A percentile compares a stretch with the other conserved stretches of the same genome.
Evolutionary conservation across 495 filamentous ascomycete genomes (phyloP).

Genomic region (Tuber brumale): DNA sequence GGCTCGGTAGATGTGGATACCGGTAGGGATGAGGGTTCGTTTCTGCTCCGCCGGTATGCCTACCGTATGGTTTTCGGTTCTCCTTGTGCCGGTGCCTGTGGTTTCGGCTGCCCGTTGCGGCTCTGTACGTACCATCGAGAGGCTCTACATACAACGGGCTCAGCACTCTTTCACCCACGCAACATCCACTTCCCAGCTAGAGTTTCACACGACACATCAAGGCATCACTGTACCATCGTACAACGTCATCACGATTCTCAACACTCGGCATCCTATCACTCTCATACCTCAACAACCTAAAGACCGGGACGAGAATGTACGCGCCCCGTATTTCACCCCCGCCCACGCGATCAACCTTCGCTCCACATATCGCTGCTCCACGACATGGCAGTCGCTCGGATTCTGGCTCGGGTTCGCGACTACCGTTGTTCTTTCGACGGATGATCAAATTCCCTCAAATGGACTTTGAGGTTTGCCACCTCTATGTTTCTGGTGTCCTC

Average conservation of each 20-base stretch:
- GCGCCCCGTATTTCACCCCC: constrained; percentile 35
- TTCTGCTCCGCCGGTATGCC: background rate
- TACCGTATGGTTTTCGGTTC: background rate
- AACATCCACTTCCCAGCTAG: background rate
- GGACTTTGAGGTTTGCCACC: constrained; percentile 56
- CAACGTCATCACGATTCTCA: constrained; percentile 14
- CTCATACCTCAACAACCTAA: background rate
- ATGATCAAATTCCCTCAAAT: constrained; percentile 64
- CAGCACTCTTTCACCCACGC: background rate
- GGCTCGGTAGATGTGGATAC: background rate
- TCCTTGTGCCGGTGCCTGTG: background rate
- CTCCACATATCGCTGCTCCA: constrained; percentile 31
- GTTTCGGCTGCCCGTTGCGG: background rate
- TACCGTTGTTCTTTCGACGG: constrained; percentile 41
- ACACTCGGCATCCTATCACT: constrained; percentile 9
- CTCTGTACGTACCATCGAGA: background rate
- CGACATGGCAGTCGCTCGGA: constrained; percentile 32
- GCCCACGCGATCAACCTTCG: constrained; percentile 31
- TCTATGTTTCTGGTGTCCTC: background rate
- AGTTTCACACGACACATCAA: background rate
- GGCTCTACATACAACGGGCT: background rate
- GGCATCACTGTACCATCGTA: constrained; percentile 1
- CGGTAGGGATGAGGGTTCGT: background rate
- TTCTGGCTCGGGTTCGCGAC: constrained; percentile 32
- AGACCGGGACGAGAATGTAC: constrained; percentile 21